Percentiles rank a stretch among this genome's conserved stretches.
Conservation (phyloP, 1,284 basidiomycete species). For the Ceratobasidium sp. region DNA sequence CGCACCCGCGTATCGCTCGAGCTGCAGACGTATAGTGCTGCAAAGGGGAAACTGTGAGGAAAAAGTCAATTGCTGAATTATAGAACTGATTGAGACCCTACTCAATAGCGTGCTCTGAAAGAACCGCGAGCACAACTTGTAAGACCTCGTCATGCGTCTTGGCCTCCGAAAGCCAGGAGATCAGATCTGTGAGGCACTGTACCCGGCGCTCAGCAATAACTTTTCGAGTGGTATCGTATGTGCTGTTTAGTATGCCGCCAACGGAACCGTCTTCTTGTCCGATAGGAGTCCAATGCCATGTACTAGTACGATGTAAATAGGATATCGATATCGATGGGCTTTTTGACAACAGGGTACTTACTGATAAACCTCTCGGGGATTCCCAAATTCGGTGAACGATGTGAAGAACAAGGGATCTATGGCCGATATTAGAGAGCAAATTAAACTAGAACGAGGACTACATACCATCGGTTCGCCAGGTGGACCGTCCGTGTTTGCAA, state of each 20-base stretch:
- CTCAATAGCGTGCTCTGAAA: too few species aligned
- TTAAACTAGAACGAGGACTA: not conserved
- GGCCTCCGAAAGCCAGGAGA: too few species aligned
- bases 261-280: slow-evolving; percentile 45
- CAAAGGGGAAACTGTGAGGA: too few species aligned
- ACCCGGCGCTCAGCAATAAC: not conserved
- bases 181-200: too few species aligned
- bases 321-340: too few species aligned
- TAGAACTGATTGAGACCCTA: too few species aligned
- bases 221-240: slow-evolving; percentile 47
- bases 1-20: too few species aligned
- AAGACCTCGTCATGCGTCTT: too few species aligned
- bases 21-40: too few species aligned
- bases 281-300: slow-evolving; percentile 47
- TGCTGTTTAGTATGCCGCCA: slow-evolving; percentile 46
- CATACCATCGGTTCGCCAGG: slow-evolving; percentile 5
- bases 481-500: slow-evolving; percentile 4
- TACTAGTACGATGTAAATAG: too few species aligned
- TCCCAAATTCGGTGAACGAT: slow-evolving; percentile 23
- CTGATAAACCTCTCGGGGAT: slow-evolving; percentile 31
- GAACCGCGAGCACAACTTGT: too few species aligned
- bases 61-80: too few species aligned
- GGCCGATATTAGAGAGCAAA: not conserved
- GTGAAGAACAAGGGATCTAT: slow-evolving; percentile 29
- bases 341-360: not conserved